phyloP scores from a whole-genome alignment of 129 eudicot genomes.

The Flaveria sonorensis region DNA sequence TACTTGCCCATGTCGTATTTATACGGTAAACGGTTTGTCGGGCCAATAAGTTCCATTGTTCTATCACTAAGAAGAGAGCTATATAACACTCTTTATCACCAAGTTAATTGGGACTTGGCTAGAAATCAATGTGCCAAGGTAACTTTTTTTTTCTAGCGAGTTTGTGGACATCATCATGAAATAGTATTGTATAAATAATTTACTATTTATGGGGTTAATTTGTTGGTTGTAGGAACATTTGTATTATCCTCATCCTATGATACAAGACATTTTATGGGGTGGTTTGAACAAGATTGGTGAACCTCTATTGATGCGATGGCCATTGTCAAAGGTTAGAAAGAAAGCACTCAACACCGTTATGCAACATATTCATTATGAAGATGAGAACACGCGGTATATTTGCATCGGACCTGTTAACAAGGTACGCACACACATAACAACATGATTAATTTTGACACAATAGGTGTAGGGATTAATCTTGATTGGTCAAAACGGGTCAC shows the following conservation, averaged over 20 bases:
- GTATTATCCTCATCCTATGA: conserved; percentile 70
- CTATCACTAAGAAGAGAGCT: conserved; percentile 59
- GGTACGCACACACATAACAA: conserved; percentile 32
- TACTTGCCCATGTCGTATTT: conserved; percentile 78
- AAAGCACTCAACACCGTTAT: conserved; percentile 56
- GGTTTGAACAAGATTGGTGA: conserved; percentile 51
- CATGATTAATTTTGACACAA: too few relatives aligned
- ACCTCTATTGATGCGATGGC: conserved; percentile 69
- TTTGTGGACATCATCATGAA: neutral
- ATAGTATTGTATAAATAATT: neutral
- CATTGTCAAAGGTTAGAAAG: conserved; percentile 56
- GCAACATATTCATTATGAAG: conserved; percentile 78
- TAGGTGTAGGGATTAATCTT: too few relatives aligned
- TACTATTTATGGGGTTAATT: neutral
- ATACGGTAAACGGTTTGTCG: conserved; percentile 62
- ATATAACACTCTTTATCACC: conserved; percentile 44
- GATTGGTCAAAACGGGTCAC: too few relatives aligned
- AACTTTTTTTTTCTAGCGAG: neutral
- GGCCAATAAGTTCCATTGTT: conserved; percentile 42
- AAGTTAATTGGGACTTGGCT: conserved; percentile 55
- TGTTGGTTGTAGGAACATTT: conserved; percentile 64
- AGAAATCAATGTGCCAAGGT: conserved; percentile 71
- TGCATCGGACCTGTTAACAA: conserved; percentile 80
- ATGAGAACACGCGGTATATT: conserved; percentile 58
- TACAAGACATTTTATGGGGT: conserved; percentile 73